Percentiles rank a stretch among this genome's conserved stretches.
phyloP scores from a whole-genome alignment of 1,284 basidiomycete genomes.

The Trametes pubescens region DNA sequence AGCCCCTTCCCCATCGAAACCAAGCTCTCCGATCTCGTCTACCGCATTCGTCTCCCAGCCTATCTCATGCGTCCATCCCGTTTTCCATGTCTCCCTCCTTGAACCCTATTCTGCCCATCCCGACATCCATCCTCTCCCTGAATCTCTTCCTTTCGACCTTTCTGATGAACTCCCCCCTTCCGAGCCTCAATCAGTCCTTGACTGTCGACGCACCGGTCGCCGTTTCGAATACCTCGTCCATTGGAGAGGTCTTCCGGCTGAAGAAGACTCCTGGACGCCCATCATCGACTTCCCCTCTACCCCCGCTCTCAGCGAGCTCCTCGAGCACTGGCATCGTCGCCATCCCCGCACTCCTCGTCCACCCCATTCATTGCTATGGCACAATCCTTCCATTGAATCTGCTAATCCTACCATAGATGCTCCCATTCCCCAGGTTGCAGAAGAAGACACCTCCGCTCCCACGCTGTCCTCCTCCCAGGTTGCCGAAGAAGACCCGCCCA shows the following conservation, averaged over 20 bases:
- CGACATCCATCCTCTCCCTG: constrained; percentile 34
- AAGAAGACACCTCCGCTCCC: not conserved
- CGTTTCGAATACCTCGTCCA: constrained; percentile 44
- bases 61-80: constrained; percentile 45
- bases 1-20: constrained; percentile 48
- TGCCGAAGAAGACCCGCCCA: constrained; percentile 15
- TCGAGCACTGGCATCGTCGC: constrained; percentile 44
- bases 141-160: constrained; percentile 33
- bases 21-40: constrained; percentile 34
- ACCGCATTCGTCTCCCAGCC: constrained; percentile 43
- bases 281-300: constrained; percentile 42
- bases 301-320: constrained; percentile 38
- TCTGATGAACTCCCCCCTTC: constrained; percentile 29
- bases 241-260: constrained; percentile 34
- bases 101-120: constrained; percentile 43
- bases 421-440: constrained; percentile 6
- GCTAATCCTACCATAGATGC: constrained; percentile 3
- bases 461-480: constrained; percentile 9
- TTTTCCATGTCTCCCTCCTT: constrained; percentile 52
- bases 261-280: constrained; percentile 43
- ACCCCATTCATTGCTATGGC: too few relatives aligned
- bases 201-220: constrained; percentile 41
- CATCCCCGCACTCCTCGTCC: constrained; percentile 42
- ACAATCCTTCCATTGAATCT: not conserved
- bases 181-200: constrained; percentile 37